These are phyloP conservation scores for Fraxinus paxiana DNA, from an alignment of 305 asterid species.

Conservation along the genomic window DNA sequence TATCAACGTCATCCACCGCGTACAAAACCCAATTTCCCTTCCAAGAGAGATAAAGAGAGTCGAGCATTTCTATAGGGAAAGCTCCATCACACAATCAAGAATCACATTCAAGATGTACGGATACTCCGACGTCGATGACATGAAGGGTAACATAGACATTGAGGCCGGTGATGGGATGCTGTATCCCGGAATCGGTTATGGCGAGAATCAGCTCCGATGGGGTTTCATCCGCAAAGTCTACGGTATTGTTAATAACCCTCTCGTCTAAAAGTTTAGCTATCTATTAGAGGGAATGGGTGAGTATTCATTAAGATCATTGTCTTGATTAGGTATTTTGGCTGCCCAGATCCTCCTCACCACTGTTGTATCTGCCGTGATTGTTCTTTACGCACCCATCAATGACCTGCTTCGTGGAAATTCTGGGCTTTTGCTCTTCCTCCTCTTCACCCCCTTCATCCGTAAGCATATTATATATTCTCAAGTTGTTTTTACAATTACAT, in stretches of 20 bases:
- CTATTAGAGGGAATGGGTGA: background rate
- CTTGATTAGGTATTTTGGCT: conserved; percentile 43
- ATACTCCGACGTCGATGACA: conserved; percentile 33
- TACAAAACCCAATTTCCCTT: background rate
- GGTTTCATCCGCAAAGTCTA: conserved; percentile 94
- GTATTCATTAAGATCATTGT: background rate
- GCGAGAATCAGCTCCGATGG: conserved; percentile 95
- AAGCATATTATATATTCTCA: conserved; percentile 24
- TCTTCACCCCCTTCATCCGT: conserved; percentile 73
- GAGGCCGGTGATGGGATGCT: conserved; percentile 66
- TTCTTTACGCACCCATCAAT: conserved; percentile 74
- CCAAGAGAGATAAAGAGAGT: background rate
- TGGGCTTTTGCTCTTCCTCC: conserved; percentile 59
- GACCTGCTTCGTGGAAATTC: conserved; percentile 72
- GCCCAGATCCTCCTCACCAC: conserved; percentile 91
- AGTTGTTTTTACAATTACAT: background rate
- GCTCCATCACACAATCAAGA: background rate
- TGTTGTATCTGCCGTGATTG: conserved; percentile 59
- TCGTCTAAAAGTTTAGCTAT: background rate
- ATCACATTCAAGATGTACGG: conserved; percentile 32
- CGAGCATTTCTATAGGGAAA: background rate
- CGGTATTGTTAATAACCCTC: conserved; percentile 29
- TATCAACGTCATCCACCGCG: background rate
- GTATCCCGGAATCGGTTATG: conserved; percentile 83
- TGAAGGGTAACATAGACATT: conserved; percentile 53